Base-by-base conservation (phyloP, 148 eudicot genomes). In the Euryodendron excelsum region DNA sequence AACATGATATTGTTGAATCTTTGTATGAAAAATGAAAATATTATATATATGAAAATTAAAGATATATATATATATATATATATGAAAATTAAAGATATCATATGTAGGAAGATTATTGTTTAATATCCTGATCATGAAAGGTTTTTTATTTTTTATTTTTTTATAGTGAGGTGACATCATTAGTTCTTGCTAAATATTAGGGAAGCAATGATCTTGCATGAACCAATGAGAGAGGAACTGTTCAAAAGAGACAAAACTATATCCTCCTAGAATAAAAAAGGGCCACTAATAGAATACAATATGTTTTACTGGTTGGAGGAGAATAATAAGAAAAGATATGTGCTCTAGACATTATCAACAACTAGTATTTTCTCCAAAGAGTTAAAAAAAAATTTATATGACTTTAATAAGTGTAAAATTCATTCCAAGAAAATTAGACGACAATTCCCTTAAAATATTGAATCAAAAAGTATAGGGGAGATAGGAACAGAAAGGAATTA, bases 211-310 rank as follows among this genome's bases (percentile, higher is more conserved):
- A 81, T 79, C 70, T 61, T 50, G 74, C 77, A 61, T 71, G 78
- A 83, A 67, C 86, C 84, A 86, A 81, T 72, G 62, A 76, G 58
- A 67, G 30, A 56, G 47, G n/a, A 48, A 76, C 61, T n/a, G 44
- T 64, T 33, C 71, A 63, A 30, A 48, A 76, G 79, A 76, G 71
- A 76, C 79, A 76, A 76, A 76, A 64, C 60, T 76, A 36, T 76
- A 76, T 76, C 78, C 33, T 76, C 25, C 30, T 31, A 6, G 18
- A 47, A 64, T 64, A 9, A 76, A 25, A 33, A 47, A 12, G 56
- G 37, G 41, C 69, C 69, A 75, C 56, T 75, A 33, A 23, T 30
- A 52, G 27, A 3, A 41, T 17, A 61, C 7, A 25, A 39, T 3
- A 23, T 41, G 25, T 33, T 62, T 45, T 41, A 28, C 20, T 39